phyloP scores from a whole-genome alignment of 148 eudicot genomes.

The Chenopodium album region DNA sequence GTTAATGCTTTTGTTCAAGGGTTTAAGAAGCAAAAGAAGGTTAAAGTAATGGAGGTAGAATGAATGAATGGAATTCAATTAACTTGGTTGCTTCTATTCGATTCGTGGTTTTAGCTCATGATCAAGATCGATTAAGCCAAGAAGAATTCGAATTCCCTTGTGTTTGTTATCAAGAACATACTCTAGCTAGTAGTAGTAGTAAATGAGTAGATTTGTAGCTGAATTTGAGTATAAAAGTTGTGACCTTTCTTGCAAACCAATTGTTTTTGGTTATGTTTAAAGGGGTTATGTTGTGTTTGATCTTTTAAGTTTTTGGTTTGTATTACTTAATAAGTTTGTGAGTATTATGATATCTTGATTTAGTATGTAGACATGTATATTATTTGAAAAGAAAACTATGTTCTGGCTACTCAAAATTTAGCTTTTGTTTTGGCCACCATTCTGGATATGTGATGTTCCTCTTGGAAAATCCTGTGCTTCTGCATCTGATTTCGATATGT shows the following conservation, averaged over 20 bases:
- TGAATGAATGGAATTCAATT: background rate
- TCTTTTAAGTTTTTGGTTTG: background rate
- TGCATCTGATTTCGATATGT: background rate
- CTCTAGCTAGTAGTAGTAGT: conserved; percentile 1
- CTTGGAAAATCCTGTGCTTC: background rate
- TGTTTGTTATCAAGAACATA: background rate
- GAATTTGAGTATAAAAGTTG: background rate
- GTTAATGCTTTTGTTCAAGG: conserved; percentile 51
- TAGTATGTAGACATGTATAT: background rate
- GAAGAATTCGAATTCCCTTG: background rate
- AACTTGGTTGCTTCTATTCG: background rate
- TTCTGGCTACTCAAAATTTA: background rate
- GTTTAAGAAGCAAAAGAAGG: conserved; percentile 27
- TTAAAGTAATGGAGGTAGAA: conserved; percentile 1
- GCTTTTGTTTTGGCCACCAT: background rate
- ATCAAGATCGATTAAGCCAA: background rate
- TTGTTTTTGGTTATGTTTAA: background rate
- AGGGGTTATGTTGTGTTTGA: background rate
- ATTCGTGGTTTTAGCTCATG: background rate
- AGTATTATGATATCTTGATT: background rate
- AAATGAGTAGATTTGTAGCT: background rate
- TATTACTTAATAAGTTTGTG: background rate
- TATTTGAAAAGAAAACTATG: background rate
- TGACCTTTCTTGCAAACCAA: background rate
- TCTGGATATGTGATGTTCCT: background rate